Evolutionary conservation across 306 rosid species (phyloP), one percentile per base, ranked within the genome.

Genomic region (Cajanus cajan): DNA sequence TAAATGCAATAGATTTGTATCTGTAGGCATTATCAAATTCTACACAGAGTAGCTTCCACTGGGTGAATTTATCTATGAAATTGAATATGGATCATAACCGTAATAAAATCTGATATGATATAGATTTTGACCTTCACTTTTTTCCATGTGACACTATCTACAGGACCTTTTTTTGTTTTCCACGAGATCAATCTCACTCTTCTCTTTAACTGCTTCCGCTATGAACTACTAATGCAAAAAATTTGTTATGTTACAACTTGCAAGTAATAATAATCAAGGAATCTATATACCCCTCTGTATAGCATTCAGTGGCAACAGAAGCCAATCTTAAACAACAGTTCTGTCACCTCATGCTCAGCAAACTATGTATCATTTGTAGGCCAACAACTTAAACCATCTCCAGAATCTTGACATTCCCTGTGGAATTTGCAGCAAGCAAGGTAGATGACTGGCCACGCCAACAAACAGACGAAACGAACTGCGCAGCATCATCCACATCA

Each of bases 371-470:
- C 74, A 65, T 85, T 19, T 28, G 48, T 5, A 58, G 47, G 78
- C 73, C 43, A 78, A 54, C 45, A 75, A 61, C 59, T 82, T 76
- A 96, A 70, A 90, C 98, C 98, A 96, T 93, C 85, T 96, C 99
- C 83, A 96, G 87, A 82, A 96, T 87, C 83, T 96, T 96, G 73
- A 96, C 90, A 78, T 93, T 92, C 54, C 99, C 99, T 2, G 96
- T 87, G 24, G 99, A 96, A 77, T 93, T 96, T 68, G 99, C 98
- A 6, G 99, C 98, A 11, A 93, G 84, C 18, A 96, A 71, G 71
- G 96, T 93, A 25, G 93, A 83, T 0, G 99, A 91, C 54, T 93
- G 97, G 73, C 97, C 86, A 0, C 98, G 97, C 99, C 99, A 96
- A 82, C 97, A 93, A 80, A 93, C 90, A 0, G 98, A 93, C 10